Base-by-base conservation (phyloP, 768 basidiomycete genomes). In the Pholiota microspora region DNA sequence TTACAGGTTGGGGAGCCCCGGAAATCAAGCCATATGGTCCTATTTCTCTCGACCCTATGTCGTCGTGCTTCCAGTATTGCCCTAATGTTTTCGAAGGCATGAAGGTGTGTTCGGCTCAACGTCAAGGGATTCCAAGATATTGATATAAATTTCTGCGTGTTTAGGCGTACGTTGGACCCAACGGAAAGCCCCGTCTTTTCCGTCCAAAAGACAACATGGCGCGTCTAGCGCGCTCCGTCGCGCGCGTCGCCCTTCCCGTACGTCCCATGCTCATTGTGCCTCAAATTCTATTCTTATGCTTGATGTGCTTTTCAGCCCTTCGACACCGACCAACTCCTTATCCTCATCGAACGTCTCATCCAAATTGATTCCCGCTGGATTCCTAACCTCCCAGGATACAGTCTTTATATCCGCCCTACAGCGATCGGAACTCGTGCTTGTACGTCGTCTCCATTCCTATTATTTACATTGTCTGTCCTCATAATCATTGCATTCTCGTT, bases 81-180 rank as follows among this genome's bases (percentile, higher is more conserved):
- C 85, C 91, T 29, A 80, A 84, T 58, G 81, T 87, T 13, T 94
- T 97, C 63, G 94, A 97, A 69, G 92, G 94, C 7, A 85, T 96
- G 83, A 96, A 81, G 74, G 78, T 74, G 16, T 10, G 71, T n/a
- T n/a, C n/a, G n/a, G n/a, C n/a, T n/a, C n/a, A n/a, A n/a, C n/a
- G n/a, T n/a, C n/a, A n/a, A n/a, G n/a, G n/a, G n/a, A n/a, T n/a
- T n/a, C n/a, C n/a, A n/a, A n/a, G n/a, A n/a, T n/a, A n/a, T n/a
- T n/a, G n/a, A n/a, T n/a, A n/a, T n/a, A n/a, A n/a, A n/a, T n/a
- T n/a, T n/a, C n/a, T n/a, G n/a, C n/a, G n/a, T n/a, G n/a, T n/a
- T n/a, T 52, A 89, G 84, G 89, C 90, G 0, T 89, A 88, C 67
- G 55, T 81, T 1, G 85, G 82, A 8, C 79, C 83, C n/a, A 77